A percentile compares a stretch with the other conserved stretches of the same genome.
phyloP scores from a whole-genome alignment of 164 flowering plant genomes.

The Hamamelis virginiana region DNA sequence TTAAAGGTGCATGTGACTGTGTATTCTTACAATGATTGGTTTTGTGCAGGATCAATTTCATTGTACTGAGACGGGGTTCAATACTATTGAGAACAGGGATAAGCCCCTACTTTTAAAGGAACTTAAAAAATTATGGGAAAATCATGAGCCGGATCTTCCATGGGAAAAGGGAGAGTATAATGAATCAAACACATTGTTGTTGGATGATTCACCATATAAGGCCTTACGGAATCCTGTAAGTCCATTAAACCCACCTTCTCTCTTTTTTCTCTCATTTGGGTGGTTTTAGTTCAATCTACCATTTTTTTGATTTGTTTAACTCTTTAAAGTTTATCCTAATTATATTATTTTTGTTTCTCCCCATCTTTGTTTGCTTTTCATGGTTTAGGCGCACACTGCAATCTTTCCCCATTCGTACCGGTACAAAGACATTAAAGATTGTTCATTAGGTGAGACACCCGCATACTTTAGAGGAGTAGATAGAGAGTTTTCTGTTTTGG shows the following conservation, averaged over 20 bases:
- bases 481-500: background rate
- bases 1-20: background rate
- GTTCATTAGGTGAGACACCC: conserved; percentile 43
- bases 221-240: conserved; percentile 56
- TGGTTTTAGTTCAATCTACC: background rate
- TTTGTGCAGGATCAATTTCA: conserved; percentile 44
- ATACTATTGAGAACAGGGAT: conserved; percentile 35
- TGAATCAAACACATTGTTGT: conserved; percentile 49
- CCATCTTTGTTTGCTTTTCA: background rate
- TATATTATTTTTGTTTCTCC: background rate
- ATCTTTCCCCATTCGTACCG: conserved; percentile 45
- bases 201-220: conserved; percentile 66
- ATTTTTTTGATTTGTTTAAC: background rate
- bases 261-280: background rate
- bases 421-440: conserved; percentile 31
- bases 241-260: background rate
- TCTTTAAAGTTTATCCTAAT: conserved; percentile 1
- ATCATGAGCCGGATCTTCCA: conserved; percentile 28
- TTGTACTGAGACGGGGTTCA: conserved; percentile 39
- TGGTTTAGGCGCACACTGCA: conserved; percentile 43
- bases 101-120: conserved; percentile 58
- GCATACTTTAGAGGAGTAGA: background rate
- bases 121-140: conserved; percentile 48
- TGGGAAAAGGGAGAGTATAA: conserved; percentile 40
- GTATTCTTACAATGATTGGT: background rate